Conservation (phyloP, 306 rosid genomes). For the Betula pendula region DNA sequence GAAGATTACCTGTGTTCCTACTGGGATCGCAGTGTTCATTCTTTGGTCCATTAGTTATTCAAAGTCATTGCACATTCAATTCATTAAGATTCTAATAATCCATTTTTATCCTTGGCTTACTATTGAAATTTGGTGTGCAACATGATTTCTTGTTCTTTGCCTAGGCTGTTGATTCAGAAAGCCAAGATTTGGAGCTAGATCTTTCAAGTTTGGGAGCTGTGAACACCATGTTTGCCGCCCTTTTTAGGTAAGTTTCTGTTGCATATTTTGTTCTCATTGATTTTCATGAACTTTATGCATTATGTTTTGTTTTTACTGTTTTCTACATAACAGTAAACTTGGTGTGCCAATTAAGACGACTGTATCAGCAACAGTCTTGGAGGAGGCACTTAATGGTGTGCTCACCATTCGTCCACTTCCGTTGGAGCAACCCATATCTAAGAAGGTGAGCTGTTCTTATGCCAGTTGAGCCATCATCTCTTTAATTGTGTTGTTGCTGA, state of each 20-base stretch:
- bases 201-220: slow-evolving; percentile 98
- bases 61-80: background rate
- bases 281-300: slow-evolving; percentile 6
- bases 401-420: slow-evolving; percentile 69
- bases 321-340: slow-evolving; percentile 68
- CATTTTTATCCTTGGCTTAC: slow-evolving; percentile 2
- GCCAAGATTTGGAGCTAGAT: slow-evolving; percentile 95
- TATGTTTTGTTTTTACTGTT: slow-evolving; percentile 18
- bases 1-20: slow-evolving; percentile 20
- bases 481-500: slow-evolving; percentile 5
- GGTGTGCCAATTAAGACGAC: slow-evolving; percentile 99
- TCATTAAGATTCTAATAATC: slow-evolving; percentile 11
- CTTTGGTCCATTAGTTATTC: background rate
- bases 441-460: slow-evolving; percentile 52
- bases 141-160: slow-evolving; percentile 29
- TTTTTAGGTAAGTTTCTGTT: slow-evolving; percentile 65
- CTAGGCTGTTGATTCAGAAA: slow-evolving; percentile 91
- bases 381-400: slow-evolving; percentile 87
- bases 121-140: slow-evolving; percentile 12
- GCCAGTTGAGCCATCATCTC: slow-evolving; percentile 8
- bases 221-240: slow-evolving; percentile 99
- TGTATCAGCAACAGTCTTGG: slow-evolving; percentile 88
- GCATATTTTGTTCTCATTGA: background rate
- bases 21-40: slow-evolving; percentile 22
- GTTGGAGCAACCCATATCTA: slow-evolving; percentile 61